Percentiles rank a stretch among this genome's conserved stretches.
phyloP scores from a whole-genome alignment of 78 protist species.

The Creolimax fragrantissima region DNA sequence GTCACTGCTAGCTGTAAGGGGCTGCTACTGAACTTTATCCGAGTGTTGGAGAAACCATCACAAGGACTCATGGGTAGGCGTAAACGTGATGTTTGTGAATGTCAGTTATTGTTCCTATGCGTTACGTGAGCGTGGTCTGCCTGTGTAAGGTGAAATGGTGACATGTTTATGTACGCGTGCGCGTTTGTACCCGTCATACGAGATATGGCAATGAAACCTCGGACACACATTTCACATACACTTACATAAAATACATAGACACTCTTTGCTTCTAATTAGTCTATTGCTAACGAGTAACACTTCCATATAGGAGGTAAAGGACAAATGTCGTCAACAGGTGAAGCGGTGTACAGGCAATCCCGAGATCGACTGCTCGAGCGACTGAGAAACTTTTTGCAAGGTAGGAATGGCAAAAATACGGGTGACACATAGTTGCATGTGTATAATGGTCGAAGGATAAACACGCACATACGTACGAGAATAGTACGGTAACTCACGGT shows the following conservation, averaged over 20 bases:
- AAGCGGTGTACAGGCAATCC: neutral
- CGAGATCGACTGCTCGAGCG: neutral
- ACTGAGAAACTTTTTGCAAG: neutral
- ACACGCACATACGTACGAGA: too few species aligned
- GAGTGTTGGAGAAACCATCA: neutral
- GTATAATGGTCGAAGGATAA: neutral
- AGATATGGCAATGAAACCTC: neutral
- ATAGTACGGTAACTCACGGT: too few species aligned
- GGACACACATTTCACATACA: neutral
- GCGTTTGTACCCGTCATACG: neutral
- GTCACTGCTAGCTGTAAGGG: neutral
- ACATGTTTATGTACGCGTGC: neutral
- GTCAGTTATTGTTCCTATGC: neutral
- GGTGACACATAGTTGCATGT: neutral
- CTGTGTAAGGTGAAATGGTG: neutral
- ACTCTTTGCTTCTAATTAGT: neutral
- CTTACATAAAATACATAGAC: neutral
- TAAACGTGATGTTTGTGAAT: too few species aligned
- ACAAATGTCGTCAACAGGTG: neutral
- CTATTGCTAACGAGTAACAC: neutral
- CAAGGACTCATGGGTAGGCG: neutral
- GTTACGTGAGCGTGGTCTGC: neutral
- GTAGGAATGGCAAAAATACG: neutral
- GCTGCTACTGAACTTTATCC: neutral
- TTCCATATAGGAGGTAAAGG: neutral